Conservation (phyloP, 2,329 filamentous ascomycete genomes). For the Xylaria sp. region DNA sequence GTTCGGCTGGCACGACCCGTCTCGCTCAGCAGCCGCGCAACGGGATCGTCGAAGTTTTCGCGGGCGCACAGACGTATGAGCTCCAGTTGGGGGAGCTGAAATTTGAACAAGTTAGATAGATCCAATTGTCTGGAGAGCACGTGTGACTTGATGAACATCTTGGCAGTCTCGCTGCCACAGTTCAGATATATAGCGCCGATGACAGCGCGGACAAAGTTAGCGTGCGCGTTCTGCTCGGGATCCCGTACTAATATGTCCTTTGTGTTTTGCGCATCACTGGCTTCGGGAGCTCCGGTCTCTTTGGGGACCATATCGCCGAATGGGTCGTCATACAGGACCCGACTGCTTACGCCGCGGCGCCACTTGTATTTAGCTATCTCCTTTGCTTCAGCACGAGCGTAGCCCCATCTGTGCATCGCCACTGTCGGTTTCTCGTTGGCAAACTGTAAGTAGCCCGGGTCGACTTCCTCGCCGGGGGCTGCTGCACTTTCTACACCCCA, state of each 20-base stretch:
- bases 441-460: slow-evolving; percentile 91
- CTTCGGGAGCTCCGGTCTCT: slow-evolving; percentile 34
- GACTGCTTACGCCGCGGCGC: slow-evolving; percentile 77
- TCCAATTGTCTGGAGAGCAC: slow-evolving; percentile 83
- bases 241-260: slow-evolving; percentile 44
- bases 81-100: slow-evolving; percentile 85
- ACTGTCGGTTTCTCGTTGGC: slow-evolving; percentile 60
- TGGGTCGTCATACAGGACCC: slow-evolving; percentile 83
- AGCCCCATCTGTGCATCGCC: slow-evolving; percentile 62
- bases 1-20: slow-evolving; percentile 86
- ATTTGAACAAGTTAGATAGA: slow-evolving; percentile 81
- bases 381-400: slow-evolving; percentile 62
- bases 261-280: slow-evolving; percentile 40
- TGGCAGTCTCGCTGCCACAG: slow-evolving; percentile 79
- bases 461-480: slow-evolving; percentile 88
- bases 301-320: slow-evolving; percentile 74
- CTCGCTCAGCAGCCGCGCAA: slow-evolving; percentile 89
- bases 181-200: slow-evolving; percentile 89
- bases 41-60: slow-evolving; percentile 87
- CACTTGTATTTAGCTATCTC: slow-evolving; percentile 62
- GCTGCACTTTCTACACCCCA: slow-evolving; percentile 95
- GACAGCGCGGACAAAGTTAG: slow-evolving; percentile 83
- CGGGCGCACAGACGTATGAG: slow-evolving; percentile 83
- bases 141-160: slow-evolving; percentile 85
- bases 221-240: slow-evolving; percentile 62